A percentile compares a stretch with the other conserved stretches of the same genome.
Evolutionary conservation across 2,329 filamentous ascomycete genomes (phyloP).

Genomic region (Rhynchosporium graminicola): DNA sequence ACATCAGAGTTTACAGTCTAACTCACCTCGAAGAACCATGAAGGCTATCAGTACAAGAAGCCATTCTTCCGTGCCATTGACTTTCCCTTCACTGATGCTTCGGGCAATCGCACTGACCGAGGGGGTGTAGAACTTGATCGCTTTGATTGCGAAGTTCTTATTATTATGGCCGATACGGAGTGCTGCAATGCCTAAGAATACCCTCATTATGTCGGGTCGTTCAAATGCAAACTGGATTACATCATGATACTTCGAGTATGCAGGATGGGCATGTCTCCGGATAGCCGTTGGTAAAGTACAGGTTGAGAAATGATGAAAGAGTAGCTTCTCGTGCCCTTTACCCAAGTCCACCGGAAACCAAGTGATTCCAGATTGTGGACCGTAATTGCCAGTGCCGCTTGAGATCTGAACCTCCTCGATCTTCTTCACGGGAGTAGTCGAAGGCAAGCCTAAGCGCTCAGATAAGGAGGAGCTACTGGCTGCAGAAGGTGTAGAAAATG

Average conservation of each 20-base stretch:
- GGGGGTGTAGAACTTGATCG: conserved; percentile 1
- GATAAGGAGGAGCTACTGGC: not conserved
- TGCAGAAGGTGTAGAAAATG: not conserved
- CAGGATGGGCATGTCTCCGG: not conserved
- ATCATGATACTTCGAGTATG: not conserved
- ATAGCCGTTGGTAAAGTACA: conserved; percentile 3
- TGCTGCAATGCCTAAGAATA: not conserved
- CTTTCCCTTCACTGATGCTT: conserved; percentile 4
- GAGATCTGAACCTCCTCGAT: not conserved
- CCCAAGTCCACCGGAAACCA: not conserved
- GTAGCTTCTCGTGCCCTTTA: not conserved
- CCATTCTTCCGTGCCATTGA: conserved; percentile 5
- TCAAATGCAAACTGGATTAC: conserved; percentile 1
- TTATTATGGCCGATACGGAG: conserved; percentile 1
- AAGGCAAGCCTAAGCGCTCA: not conserved
- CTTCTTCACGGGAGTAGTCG: not conserved
- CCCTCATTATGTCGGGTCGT: not conserved
- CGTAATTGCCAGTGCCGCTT: not conserved
- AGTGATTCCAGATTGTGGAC: not conserved
- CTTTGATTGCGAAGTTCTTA: not conserved
- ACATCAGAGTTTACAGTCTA: too few species aligned
- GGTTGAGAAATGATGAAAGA: conserved; percentile 8
- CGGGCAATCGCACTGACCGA: not conserved
- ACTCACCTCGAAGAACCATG: conserved; percentile 8
- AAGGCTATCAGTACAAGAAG: conserved; percentile 7